These are phyloP conservation scores for Fusarium albidum DNA, from an alignment of 2,329 filamentous ascomycete species.

Conservation along the genomic window DNA sequence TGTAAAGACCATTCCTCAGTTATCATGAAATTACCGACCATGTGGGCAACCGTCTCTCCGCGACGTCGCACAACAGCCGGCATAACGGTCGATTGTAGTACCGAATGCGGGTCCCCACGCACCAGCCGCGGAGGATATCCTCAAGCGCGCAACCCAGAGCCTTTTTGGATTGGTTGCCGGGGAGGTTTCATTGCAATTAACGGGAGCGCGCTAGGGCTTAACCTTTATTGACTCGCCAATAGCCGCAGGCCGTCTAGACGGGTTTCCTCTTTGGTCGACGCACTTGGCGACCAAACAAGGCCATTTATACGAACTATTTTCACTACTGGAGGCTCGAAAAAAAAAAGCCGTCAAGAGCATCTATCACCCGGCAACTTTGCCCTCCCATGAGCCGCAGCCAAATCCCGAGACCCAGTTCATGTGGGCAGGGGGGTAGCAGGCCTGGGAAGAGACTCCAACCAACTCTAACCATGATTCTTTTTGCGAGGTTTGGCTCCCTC, in stretches of 20 bases:
- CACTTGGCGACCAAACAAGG: slow-evolving; percentile 5
- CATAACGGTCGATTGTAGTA: slow-evolving; percentile 19
- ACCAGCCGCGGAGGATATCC: slow-evolving; percentile 27
- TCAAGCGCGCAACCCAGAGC: slow-evolving; percentile 26
- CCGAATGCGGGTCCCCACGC: slow-evolving; percentile 7
- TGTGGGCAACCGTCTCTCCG: slow-evolving; percentile 10
- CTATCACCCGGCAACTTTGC: slow-evolving; percentile 9
- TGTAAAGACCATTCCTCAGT: slow-evolving; percentile 14
- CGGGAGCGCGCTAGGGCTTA: slow-evolving; percentile 24
- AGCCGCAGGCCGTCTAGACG: slow-evolving; percentile 31
- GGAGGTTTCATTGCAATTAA: slow-evolving; percentile 24
- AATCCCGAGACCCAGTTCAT: not conserved
- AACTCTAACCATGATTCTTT: too few species aligned
- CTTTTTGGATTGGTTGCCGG: slow-evolving; percentile 19
- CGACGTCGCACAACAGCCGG: slow-evolving; percentile 28
- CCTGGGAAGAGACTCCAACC: not conserved
- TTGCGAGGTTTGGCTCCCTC: too few species aligned
- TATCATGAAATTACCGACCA: slow-evolving; percentile 20
- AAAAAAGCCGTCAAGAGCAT: slow-evolving; percentile 13
- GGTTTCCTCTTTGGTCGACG: slow-evolving; percentile 37
- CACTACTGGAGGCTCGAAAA: slow-evolving; percentile 23
- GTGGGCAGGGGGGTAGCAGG: slow-evolving; percentile 2
- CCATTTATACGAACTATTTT: slow-evolving; percentile 17
- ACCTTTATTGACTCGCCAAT: slow-evolving; percentile 31
- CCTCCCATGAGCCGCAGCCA: not conserved